A percentile compares a stretch with the other conserved stretches of the same genome.
Conservation (phyloP, 306 rosid genomes). For the Carpinus fangiana region DNA sequence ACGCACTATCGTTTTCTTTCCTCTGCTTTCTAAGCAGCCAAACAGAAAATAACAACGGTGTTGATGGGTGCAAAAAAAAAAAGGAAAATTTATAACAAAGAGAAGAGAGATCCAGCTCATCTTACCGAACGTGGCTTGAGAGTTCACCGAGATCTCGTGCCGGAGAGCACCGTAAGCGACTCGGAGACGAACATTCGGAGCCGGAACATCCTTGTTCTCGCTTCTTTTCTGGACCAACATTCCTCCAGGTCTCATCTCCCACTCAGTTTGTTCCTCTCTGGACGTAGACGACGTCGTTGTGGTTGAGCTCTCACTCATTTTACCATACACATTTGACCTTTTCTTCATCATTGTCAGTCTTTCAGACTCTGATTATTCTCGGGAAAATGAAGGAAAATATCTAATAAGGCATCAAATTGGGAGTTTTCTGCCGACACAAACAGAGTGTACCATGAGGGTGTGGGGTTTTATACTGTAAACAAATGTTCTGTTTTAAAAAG, state of each 20-base stretch:
- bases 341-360: slow-evolving; percentile 45
- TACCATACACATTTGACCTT: slow-evolving; percentile 26
- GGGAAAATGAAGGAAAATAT: slow-evolving; percentile 29
- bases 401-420: not conserved
- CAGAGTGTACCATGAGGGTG: slow-evolving; percentile 25
- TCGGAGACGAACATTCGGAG: slow-evolving; percentile 48
- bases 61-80: too few relatives aligned
- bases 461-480: slow-evolving; percentile 17
- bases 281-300: slow-evolving; percentile 22
- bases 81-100: too few relatives aligned
- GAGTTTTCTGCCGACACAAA: slow-evolving; percentile 50
- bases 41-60: slow-evolving; percentile 11
- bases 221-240: slow-evolving; percentile 74
- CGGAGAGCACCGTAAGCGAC: slow-evolving; percentile 62
- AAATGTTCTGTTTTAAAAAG: not conserved
- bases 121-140: slow-evolving; percentile 69
- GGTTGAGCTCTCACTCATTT: slow-evolving; percentile 17
- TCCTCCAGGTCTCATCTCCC: slow-evolving; percentile 92
- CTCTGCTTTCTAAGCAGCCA: slow-evolving; percentile 23
- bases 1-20: not conserved
- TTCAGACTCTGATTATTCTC: not conserved
- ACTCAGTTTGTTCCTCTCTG: slow-evolving; percentile 37
- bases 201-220: slow-evolving; percentile 24
- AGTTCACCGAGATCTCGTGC: slow-evolving; percentile 59
- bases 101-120: slow-evolving; percentile 1